phyloP scores from a whole-genome alignment of 2,329 filamentous ascomycete genomes.

The Coniochaeta hoffmannii region DNA sequence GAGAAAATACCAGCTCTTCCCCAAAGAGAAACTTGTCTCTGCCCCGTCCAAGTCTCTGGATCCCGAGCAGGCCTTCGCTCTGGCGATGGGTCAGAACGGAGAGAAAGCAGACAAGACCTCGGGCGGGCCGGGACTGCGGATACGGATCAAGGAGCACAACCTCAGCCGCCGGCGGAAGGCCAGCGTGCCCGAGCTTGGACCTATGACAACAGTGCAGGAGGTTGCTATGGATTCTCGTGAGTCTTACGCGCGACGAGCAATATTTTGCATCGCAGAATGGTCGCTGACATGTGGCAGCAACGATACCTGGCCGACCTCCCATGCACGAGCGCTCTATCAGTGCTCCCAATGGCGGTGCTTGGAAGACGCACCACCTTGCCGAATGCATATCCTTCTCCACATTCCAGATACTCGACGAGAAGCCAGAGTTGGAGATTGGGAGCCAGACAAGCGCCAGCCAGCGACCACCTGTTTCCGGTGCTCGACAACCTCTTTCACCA shows the following conservation, averaged over 20 bases:
- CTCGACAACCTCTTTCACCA: slow-evolving; percentile 38
- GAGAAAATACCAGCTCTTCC: slow-evolving; percentile 56
- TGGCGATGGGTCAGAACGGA: slow-evolving; percentile 30
- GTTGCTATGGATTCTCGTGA: slow-evolving; percentile 63
- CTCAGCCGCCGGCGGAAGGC: slow-evolving; percentile 53
- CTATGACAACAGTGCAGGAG: slow-evolving; percentile 64
- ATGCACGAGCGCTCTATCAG: slow-evolving; percentile 58
- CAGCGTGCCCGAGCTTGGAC: slow-evolving; percentile 57
- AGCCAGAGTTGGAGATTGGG: slow-evolving; percentile 18
- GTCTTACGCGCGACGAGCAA: slow-evolving; percentile 20
- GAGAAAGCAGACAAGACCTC: slow-evolving; percentile 33
- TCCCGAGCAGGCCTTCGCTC: slow-evolving; percentile 39
- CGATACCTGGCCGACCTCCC: slow-evolving; percentile 58
- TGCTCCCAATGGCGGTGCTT: slow-evolving; percentile 42
- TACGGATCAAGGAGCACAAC: slow-evolving; percentile 51
- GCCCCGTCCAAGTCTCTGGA: slow-evolving; percentile 37
- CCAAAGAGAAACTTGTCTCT: slow-evolving; percentile 39
- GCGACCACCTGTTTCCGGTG: slow-evolving; percentile 12
- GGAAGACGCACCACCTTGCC: slow-evolving; percentile 35
- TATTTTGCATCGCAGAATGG: slow-evolving; percentile 6
- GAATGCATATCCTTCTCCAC: slow-evolving; percentile 25
- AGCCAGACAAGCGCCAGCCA: slow-evolving; percentile 14
- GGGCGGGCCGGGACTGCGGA: slow-evolving; percentile 33
- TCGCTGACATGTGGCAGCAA: slow-evolving; percentile 35
- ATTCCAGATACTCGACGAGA: slow-evolving; percentile 24